Percentiles rank a stretch among this genome's conserved stretches.
Conservation (phyloP, 148 eudicot genomes). For the Vaccinium macrocarpon region DNA sequence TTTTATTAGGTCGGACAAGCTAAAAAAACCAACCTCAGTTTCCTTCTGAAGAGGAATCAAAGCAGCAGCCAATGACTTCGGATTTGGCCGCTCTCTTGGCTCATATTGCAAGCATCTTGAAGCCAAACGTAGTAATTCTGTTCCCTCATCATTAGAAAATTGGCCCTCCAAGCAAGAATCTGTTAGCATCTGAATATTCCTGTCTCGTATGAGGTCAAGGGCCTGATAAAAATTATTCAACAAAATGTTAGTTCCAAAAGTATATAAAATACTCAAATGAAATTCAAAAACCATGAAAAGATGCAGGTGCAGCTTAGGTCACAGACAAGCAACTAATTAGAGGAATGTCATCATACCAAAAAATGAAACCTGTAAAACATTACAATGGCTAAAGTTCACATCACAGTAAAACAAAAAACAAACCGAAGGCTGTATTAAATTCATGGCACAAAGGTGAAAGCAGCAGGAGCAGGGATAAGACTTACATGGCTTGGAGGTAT, state of each 20-base stretch:
- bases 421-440: neutral
- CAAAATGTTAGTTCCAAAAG: neutral
- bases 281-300: conserved; percentile 7
- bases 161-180: conserved; percentile 98
- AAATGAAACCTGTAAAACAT: neutral
- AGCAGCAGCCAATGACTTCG: conserved; percentile 72
- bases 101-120: conserved; percentile 90
- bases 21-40: conserved; percentile 52
- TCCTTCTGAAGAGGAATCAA: conserved; percentile 92
- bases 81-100: conserved; percentile 90
- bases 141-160: conserved; percentile 77
- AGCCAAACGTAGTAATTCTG: conserved; percentile 80
- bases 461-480: conserved; percentile 15
- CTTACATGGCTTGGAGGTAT: conserved; percentile 81
- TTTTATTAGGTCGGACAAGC: neutral
- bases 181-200: conserved; percentile 75
- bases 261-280: neutral
- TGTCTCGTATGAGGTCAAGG: conserved; percentile 87
- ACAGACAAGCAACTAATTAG: conserved; percentile 3
- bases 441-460: neutral
- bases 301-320: neutral
- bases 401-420: neutral
- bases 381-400: conserved; percentile 4
- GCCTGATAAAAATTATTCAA: conserved; percentile 51
- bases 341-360: conserved; percentile 6